These are phyloP conservation scores for Logfia minima DNA, from an alignment of 129 eudicot species.

Conservation along the genomic window DNA sequence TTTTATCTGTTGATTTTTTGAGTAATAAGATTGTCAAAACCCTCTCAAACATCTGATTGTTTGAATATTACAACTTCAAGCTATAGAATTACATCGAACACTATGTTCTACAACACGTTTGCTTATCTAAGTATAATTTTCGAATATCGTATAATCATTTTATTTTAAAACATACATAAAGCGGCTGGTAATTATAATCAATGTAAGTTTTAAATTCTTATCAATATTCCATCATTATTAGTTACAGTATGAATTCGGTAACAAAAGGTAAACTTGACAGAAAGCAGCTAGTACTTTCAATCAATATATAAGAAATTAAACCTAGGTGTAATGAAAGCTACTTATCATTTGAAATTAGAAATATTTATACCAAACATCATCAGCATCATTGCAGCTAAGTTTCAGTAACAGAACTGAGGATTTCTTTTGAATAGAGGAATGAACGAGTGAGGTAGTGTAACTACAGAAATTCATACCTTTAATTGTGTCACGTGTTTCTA, in stretches of 20 bases:
- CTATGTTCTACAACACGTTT: background rate
- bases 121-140: background rate
- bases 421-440: background rate
- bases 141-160: too few species aligned
- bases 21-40: too few species aligned
- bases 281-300: background rate
- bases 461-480: conserved; percentile 7
- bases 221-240: background rate
- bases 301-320: background rate
- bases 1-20: background rate
- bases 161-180: too few species aligned
- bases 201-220: background rate
- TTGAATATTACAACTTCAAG: background rate
- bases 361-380: background rate
- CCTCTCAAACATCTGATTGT: background rate
- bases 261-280: background rate
- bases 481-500: conserved; percentile 7
- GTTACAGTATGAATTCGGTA: background rate
- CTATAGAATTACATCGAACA: background rate
- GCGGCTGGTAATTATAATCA: background rate
- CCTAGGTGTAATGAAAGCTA: background rate
- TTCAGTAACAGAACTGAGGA: background rate
- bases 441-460: background rate
- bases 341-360: background rate
- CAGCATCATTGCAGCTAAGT: background rate